Evolutionary conservation across 768 basidiomycete species (phyloP), one percentile per base, ranked within the genome.

Genomic region (Leucocoprinus sp.): DNA sequence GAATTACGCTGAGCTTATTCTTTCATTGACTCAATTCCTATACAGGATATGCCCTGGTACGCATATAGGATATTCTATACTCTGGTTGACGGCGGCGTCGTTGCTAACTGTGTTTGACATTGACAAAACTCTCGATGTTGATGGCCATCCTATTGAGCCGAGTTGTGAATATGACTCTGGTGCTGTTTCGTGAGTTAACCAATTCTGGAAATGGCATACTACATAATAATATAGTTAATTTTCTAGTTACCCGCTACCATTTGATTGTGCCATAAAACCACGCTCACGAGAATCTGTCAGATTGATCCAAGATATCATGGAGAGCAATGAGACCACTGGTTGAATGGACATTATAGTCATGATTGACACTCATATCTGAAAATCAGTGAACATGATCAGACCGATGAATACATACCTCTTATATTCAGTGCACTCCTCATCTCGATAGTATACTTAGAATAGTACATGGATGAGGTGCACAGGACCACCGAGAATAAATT

Each of bases 401-500:
- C n/a, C n/a, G n/a, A n/a, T n/a, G n/a, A n/a, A n/a, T n/a, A n/a
- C n/a, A n/a, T n/a, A n/a, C n/a, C n/a, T n/a, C n/a, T n/a, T n/a
- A n/a, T n/a, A n/a, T n/a, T n/a, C n/a, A n/a, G n/a, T n/a, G n/a
- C n/a, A n/a, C n/a, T n/a, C n/a, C n/a, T n/a, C n/a, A n/a, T n/a
- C n/a, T n/a, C n/a, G n/a, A n/a, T n/a, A n/a, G n/a, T 60, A 58
- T 62, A 60, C 59, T 57, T 55, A 56, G 52, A 55, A 35, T 26
- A 45, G 55, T 60, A 57, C 55, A 58, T 57, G 58, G 58, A 59
- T 54, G 28, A 27, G 35, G 35, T 37, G 19, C 26, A 43, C 34
- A 48, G 49, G 45, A 37, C 36, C 31, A 48, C 17, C n/a, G n/a
- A n/a, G n/a, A n/a, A n/a, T n/a, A 26, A 45, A 26, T 24, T 37